Conservation (phyloP, 2,329 filamentous ascomycete genomes). For the Botrytis deweyae region DNA sequence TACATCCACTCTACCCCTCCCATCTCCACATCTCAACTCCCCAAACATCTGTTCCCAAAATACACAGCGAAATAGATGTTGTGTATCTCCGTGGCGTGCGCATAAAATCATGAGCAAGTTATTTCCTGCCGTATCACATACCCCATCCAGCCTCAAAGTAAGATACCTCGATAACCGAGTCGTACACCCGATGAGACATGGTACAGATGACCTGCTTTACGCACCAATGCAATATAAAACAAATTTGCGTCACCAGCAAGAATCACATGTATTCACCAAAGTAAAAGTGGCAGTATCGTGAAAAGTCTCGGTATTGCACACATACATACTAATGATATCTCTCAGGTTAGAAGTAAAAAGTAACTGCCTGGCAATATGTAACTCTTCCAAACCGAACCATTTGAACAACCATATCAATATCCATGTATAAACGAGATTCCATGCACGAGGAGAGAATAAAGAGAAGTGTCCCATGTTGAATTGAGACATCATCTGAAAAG, state of each 20-base stretch:
- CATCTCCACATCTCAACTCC: neutral
- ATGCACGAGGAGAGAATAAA: conserved; percentile 1
- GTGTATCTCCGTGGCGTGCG: neutral
- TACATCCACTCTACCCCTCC: neutral
- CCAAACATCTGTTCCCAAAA: neutral
- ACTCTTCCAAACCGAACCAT: neutral
- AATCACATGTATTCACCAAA: neutral
- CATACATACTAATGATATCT: neutral
- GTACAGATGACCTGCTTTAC: neutral
- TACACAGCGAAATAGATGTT: neutral
- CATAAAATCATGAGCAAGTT: neutral
- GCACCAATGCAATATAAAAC: neutral
- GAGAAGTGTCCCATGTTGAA: conserved; percentile 13
- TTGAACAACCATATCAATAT: neutral
- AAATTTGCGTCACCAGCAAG: neutral
- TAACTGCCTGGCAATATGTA: conserved; percentile 7
- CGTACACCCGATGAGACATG: neutral
- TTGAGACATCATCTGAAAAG: neutral
- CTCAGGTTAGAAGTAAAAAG: neutral
- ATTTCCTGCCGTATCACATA: neutral
- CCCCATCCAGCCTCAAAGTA: neutral
- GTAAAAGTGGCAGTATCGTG: neutral
- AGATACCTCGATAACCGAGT: neutral
- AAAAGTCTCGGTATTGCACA: neutral
- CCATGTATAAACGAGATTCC: conserved; percentile 2